phyloP scores from a whole-genome alignment of 1,284 basidiomycete genomes.

The Cryptococcus hybrid region DNA sequence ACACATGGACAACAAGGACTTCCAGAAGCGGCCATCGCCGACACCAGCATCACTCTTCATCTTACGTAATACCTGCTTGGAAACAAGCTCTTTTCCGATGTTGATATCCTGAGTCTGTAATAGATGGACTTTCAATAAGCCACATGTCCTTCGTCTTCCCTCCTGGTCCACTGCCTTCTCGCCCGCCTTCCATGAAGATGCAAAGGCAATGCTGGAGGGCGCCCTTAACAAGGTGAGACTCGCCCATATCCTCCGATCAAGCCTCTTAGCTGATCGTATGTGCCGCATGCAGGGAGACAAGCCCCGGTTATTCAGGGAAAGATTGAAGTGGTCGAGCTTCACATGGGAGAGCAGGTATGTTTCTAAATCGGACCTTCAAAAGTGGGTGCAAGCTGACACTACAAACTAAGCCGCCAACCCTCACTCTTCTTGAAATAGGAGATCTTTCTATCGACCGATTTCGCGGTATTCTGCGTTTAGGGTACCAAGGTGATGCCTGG shows the following conservation, averaged over 20 bases:
- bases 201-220: constrained; percentile 87
- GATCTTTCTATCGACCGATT: constrained; percentile 96
- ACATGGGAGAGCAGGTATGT: constrained; percentile 94
- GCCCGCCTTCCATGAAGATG: constrained; percentile 89
- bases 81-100: too few relatives aligned
- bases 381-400: neutral
- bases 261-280: neutral
- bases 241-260: neutral
- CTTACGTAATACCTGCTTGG: too few relatives aligned
- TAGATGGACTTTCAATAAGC: too few relatives aligned
- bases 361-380: neutral
- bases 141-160: constrained; percentile 92
- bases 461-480: constrained; percentile 93
- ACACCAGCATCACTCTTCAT: too few relatives aligned
- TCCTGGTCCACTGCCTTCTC: constrained; percentile 88
- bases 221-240: constrained; percentile 77
- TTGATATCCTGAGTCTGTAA: too few relatives aligned
- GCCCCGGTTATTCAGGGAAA: constrained; percentile 96
- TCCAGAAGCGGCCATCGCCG: too few relatives aligned
- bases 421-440: constrained; percentile 97
- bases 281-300: constrained; percentile 65
- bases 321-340: constrained; percentile 94
- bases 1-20: too few relatives aligned
- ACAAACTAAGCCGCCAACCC: constrained; percentile 75
- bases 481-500: constrained; percentile 94